Evolutionary conservation across 768 basidiomycete species (phyloP).

Genomic region (Phanerodontia chrysosporium): DNA sequence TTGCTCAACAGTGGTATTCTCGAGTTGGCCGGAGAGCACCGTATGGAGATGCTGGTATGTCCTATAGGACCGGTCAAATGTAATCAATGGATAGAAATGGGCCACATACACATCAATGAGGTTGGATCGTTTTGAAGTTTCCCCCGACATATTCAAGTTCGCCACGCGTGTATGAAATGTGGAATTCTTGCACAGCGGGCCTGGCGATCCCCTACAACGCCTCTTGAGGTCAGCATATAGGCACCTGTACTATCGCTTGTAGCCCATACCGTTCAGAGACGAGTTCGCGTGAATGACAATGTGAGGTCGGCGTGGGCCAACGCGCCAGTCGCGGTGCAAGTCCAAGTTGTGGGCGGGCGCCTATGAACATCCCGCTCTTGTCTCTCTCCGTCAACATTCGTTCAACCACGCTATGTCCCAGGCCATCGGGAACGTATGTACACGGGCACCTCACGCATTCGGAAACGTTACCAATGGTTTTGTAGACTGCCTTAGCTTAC

Average conservation of each 20-base stretch:
- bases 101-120: conserved; percentile 66
- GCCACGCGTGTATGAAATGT: conserved; percentile 4
- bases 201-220: neutral
- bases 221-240: neutral
- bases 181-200: neutral
- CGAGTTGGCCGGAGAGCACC: conserved; percentile 52
- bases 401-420: conserved; percentile 64
- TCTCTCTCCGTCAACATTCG: neutral
- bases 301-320: neutral
- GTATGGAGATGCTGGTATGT: conserved; percentile 64
- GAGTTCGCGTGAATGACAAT: neutral
- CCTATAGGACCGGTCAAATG: conserved; percentile 29
- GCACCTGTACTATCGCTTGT: no score
- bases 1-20: conserved; percentile 56
- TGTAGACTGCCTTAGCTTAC: conserved; percentile 89
- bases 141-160: conserved; percentile 34
- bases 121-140: conserved; percentile 59
- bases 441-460: neutral
- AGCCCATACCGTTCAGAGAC: neutral
- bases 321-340: conserved; percentile 4
- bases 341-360: neutral
- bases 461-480: neutral
- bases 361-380: neutral
- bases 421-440: conserved; percentile 73
- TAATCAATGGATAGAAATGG: neutral